Evolutionary conservation across 768 basidiomycete genomes (phyloP), one percentile per base, ranked within the genome.

Genomic region (Hericium rajendrae): DNA sequence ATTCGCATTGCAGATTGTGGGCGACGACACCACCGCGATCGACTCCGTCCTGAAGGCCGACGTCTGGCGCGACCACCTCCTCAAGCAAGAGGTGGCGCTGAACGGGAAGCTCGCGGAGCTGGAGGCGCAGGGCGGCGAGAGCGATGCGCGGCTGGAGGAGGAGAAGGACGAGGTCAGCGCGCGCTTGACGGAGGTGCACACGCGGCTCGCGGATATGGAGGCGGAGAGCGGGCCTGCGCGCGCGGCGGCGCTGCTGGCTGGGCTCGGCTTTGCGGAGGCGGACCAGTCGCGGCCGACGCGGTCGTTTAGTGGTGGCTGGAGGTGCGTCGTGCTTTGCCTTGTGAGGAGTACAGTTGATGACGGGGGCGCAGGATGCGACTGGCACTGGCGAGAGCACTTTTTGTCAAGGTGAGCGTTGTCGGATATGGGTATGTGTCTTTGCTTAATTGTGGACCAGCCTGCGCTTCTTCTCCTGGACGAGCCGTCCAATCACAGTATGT

Each of bases 41-140:
- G 89, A 94, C 20, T 94, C 94, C 1, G 97, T 99, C 20, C 78
- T 99, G n/a, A 93, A 94, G 70, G 97, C 97, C n/a, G 97, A 99
- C 68, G 97, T 99, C 37, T 98, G 97, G 93, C 80, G 95, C 68
- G 94, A 95, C 66, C 88, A 91, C 62, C 76, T 97, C 16, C 72
- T 97, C 52, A 87, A 84, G 56, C 93, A 99, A 66, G 94, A 98
- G 70, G 72, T 72, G 0, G 71, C 77, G 20, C 75, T 97, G 48
- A 94, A 94, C 65, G 79, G 78, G 0, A 79, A 81, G 60, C 78
- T 98, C 2, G 71, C 80, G 0, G 81, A 78, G 58, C 76, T 95
- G 12, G 93, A 97, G 70, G 70, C 22, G 83, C 88, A 64, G 79
- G 82, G 5, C 40, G 88, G 90, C 59, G 89, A 90, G 52, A 88